These are phyloP conservation scores for Pyrrhoderma noxium DNA, from an alignment of 1,284 basidiomycete genomes.

Conservation along the genomic window DNA sequence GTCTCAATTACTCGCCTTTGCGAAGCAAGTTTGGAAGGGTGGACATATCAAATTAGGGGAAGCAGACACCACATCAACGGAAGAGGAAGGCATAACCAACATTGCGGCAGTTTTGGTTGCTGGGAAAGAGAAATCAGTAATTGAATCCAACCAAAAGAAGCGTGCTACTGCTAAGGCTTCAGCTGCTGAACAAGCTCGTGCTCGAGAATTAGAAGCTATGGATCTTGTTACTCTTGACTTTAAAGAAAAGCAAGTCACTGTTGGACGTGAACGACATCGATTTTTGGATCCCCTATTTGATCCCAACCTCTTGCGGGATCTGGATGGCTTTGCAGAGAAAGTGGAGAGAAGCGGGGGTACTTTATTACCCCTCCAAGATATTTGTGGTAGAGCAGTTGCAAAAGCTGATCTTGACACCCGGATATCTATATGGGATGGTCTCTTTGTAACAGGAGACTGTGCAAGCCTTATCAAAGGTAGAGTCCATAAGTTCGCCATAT, in stretches of 20 bases:
- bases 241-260: slow-evolving; percentile 58
- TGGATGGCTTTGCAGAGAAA: slow-evolving; percentile 15
- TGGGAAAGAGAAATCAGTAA: slow-evolving; percentile 74
- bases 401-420: slow-evolving; percentile 58
- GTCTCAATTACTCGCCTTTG: slow-evolving; percentile 47
- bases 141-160: slow-evolving; percentile 74
- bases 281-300: slow-evolving; percentile 89
- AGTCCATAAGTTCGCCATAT: slow-evolving; percentile 4
- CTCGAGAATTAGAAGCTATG: slow-evolving; percentile 72
- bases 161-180: slow-evolving; percentile 68
- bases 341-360: slow-evolving; percentile 23
- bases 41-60: slow-evolving; percentile 64
- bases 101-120: slow-evolving; percentile 78
- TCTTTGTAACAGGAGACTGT: slow-evolving; percentile 81
- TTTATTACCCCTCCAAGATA: slow-evolving; percentile 50
- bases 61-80: slow-evolving; percentile 53
- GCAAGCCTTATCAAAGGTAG: slow-evolving; percentile 71
- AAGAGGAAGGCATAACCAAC: slow-evolving; percentile 81
- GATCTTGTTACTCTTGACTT: slow-evolving; percentile 75
- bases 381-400: slow-evolving; percentile 52
- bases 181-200: slow-evolving; percentile 73
- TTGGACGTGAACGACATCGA: slow-evolving; percentile 85
- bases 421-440: slow-evolving; percentile 69
- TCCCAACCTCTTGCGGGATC: slow-evolving; percentile 42
- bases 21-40: slow-evolving; percentile 51